Percentiles rank a stretch among this genome's conserved stretches.
Conservation (phyloP, 805 yeast species). For the Pichia thaimueangensis region DNA sequence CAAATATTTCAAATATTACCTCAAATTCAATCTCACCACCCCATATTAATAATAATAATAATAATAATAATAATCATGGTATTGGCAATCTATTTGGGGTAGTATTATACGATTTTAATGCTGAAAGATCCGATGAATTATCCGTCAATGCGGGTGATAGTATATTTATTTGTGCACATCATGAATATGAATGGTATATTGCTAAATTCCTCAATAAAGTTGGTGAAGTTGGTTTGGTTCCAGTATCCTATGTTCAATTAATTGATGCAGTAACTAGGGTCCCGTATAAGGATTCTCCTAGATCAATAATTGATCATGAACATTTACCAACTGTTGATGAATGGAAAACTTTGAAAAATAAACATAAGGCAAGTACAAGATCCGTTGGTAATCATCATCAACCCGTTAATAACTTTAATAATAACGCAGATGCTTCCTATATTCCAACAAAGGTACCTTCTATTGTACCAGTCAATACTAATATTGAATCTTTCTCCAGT, state of each 20-base stretch:
- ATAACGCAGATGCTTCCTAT: slow-evolving; percentile 4
- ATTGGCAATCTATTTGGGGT: slow-evolving; percentile 61
- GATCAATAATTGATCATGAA: slow-evolving; percentile 49
- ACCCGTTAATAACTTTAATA: not conserved
- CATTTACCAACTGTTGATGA: slow-evolving; percentile 88
- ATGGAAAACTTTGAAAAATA: slow-evolving; percentile 89
- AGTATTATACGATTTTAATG: slow-evolving; percentile 78
- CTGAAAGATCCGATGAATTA: slow-evolving; percentile 80
- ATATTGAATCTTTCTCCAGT: slow-evolving; percentile 72
- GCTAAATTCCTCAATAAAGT: slow-evolving; percentile 92
- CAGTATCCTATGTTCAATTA: slow-evolving; percentile 81
- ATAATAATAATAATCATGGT: too few species aligned
- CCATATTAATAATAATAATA: too few species aligned
- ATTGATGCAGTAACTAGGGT: slow-evolving; percentile 67
- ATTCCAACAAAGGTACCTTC: slow-evolving; percentile 1
- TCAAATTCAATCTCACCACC: not conserved
- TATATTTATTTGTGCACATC: slow-evolving; percentile 91
- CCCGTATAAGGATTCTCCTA: slow-evolving; percentile 45
- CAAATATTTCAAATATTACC: too few species aligned
- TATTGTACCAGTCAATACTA: slow-evolving; percentile 47
- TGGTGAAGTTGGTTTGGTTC: slow-evolving; percentile 97
- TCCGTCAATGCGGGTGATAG: slow-evolving; percentile 82
- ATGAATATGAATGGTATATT: slow-evolving; percentile 94
- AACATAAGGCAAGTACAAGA: slow-evolving; percentile 81
- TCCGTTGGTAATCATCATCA: slow-evolving; percentile 21